A percentile compares a stretch with the other conserved stretches of the same genome.
These are phyloP conservation scores for Phaeosphaeriaceae sp. DNA, from an alignment of 2,329 filamentous ascomycete genomes.

Conservation along the genomic window DNA sequence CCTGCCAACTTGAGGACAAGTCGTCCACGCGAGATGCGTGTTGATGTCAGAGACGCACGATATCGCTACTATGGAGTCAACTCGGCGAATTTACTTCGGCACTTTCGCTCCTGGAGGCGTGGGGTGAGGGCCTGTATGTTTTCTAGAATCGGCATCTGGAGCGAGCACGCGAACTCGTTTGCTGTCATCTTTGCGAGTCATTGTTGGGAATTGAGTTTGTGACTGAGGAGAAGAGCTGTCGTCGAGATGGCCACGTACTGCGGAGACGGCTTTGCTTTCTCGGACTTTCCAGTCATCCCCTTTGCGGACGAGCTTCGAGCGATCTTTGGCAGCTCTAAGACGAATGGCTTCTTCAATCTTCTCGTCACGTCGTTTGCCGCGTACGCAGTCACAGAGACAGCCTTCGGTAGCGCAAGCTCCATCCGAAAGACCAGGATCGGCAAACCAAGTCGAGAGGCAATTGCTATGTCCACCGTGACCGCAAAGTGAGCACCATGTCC, in stretches of 20 bases:
- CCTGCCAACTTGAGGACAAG: neutral
- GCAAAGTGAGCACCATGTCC: slow-evolving; percentile 66
- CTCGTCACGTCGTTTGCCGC: slow-evolving; percentile 51
- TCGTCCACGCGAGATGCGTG: neutral
- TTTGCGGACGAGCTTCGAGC: slow-evolving; percentile 42
- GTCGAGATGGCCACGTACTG: slow-evolving; percentile 44
- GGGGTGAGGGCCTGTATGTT: slow-evolving; percentile 12
- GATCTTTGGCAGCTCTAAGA: slow-evolving; percentile 44
- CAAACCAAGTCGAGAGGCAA: slow-evolving; percentile 65
- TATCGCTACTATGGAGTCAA: neutral
- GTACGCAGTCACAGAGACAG: slow-evolving; percentile 66
- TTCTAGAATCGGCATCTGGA: slow-evolving; percentile 11
- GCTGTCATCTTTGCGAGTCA: slow-evolving; percentile 29
- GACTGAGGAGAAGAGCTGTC: slow-evolving; percentile 21
- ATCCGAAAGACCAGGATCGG: slow-evolving; percentile 53
- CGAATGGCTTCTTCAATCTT: slow-evolving; percentile 38
- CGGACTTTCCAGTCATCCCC: slow-evolving; percentile 52
- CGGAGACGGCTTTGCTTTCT: slow-evolving; percentile 53
- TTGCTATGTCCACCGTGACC: slow-evolving; percentile 66
- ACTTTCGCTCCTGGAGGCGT: slow-evolving; percentile 12
- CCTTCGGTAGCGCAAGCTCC: slow-evolving; percentile 66
- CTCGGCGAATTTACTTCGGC: slow-evolving; percentile 2
- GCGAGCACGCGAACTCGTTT: slow-evolving; percentile 41
- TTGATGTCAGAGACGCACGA: slow-evolving; percentile 6
- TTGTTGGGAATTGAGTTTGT: slow-evolving; percentile 13